These are phyloP conservation scores for Geoglossum glabrum DNA, from an alignment of 495 filamentous ascomycete species.

Conservation along the genomic window DNA sequence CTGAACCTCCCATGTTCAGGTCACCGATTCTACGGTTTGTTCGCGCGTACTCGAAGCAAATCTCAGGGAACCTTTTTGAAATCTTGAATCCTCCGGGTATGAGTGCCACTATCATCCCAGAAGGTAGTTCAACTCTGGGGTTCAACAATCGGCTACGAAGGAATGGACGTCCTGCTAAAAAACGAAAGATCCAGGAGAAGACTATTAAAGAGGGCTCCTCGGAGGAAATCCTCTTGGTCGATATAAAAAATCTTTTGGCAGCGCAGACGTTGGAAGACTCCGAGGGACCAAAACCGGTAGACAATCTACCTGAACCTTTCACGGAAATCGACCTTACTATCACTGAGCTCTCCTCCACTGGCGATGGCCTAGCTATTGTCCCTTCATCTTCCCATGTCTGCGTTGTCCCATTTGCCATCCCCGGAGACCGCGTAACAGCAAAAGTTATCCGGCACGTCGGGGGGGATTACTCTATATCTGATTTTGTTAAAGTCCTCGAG, in stretches of 20 bases:
- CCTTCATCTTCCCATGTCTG: conserved; percentile 52
- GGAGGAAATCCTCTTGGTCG: conserved; percentile 4
- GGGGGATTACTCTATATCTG: conserved; percentile 47
- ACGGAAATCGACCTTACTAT: conserved; percentile 64
- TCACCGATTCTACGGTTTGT: background rate
- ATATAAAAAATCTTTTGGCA: conserved; percentile 4
- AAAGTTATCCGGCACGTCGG: conserved; percentile 53
- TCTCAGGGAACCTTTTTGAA: background rate
- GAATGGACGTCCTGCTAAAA: conserved; percentile 5
- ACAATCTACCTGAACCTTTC: conserved; percentile 39
- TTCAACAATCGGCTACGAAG: background rate
- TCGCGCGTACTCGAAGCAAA: background rate
- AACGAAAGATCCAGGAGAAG: conserved; percentile 7
- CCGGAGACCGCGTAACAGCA: conserved; percentile 60
- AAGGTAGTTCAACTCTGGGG: background rate
- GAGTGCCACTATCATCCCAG: background rate
- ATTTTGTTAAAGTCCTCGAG: conserved; percentile 57
- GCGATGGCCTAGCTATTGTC: conserved; percentile 59
- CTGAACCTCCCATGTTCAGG: background rate
- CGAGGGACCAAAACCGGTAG: background rate
- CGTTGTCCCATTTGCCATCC: conserved; percentile 72
- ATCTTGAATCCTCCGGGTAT: background rate
- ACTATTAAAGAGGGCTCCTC: background rate
- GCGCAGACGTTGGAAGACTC: background rate
- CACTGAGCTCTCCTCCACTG: conserved; percentile 63